These are phyloP conservation scores for Rhodocollybia butyracea DNA, from an alignment of 768 basidiomycete genomes.

Conservation along the genomic window DNA sequence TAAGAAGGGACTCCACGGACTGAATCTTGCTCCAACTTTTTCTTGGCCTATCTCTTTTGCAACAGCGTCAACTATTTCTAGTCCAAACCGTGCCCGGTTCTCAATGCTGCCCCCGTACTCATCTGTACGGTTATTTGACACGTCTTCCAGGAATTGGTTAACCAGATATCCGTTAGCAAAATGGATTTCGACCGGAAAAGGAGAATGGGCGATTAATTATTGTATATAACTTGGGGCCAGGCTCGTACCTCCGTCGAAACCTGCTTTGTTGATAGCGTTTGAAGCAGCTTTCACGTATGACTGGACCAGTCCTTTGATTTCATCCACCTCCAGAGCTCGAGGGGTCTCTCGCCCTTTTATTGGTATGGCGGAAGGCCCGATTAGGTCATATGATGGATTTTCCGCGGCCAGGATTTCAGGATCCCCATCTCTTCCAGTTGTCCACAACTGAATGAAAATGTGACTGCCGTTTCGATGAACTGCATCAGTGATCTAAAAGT, in stretches of 20 bases:
- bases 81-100: constrained; percentile 46
- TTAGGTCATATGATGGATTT: constrained; percentile 17
- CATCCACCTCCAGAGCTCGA: constrained; percentile 33
- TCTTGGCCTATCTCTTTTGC: constrained; percentile 40
- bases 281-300: constrained; percentile 43
- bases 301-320: constrained; percentile 36
- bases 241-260: constrained; percentile 63
- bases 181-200: constrained; percentile 27
- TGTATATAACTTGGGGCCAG: too few relatives aligned
- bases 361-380: constrained; percentile 23
- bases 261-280: constrained; percentile 41
- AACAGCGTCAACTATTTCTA: constrained; percentile 46
- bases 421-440: constrained; percentile 36
- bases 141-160: constrained; percentile 45
- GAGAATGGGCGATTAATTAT: too few relatives aligned
- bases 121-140: constrained; percentile 48
- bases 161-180: constrained; percentile 32
- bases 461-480: constrained; percentile 40
- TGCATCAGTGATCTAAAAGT: constrained; percentile 31
- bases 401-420: constrained; percentile 14
- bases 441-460: constrained; percentile 49
- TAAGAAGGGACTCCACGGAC: constrained; percentile 36
- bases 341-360: constrained; percentile 16
- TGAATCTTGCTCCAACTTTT: constrained; percentile 38
- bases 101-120: constrained; percentile 53